A percentile compares a stretch with the other conserved stretches of the same genome.
These are phyloP conservation scores for Lodderomyces jiufengensis DNA, from an alignment of 1,139 yeast species.

Conservation along the genomic window DNA sequence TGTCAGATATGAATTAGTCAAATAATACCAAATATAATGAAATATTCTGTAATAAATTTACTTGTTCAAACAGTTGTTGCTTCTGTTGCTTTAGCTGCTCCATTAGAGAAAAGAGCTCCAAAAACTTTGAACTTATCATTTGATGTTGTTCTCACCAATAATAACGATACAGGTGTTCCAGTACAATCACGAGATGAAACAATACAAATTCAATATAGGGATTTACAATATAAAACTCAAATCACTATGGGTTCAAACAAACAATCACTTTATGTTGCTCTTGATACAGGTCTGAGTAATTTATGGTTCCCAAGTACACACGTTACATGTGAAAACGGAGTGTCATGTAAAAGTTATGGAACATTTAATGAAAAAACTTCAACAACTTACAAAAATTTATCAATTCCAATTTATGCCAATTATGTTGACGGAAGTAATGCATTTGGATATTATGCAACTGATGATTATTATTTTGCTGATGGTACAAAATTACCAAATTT, in stretches of 20 bases:
- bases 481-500: conserved; percentile 9
- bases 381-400: conserved; percentile 10
- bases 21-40: too few relatives aligned
- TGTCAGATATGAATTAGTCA: too few relatives aligned
- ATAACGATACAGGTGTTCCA: too few relatives aligned
- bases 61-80: too few relatives aligned
- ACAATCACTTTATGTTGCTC: conserved; percentile 17
- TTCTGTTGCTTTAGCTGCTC: background rate
- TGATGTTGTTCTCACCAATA: conserved; percentile 2
- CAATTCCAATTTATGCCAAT: conserved; percentile 7
- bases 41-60: too few relatives aligned
- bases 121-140: conserved; percentile 5
- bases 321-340: conserved; percentile 7
- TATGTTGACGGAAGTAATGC: conserved; percentile 22
- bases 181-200: conserved; percentile 2
- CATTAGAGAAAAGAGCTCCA: conserved; percentile 3
- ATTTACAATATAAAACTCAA: conserved; percentile 4
- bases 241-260: conserved; percentile 20
- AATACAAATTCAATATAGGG: background rate
- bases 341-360: conserved; percentile 2
- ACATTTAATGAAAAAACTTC: conserved; percentile 11
- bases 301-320: conserved; percentile 20
- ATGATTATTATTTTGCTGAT: conserved; percentile 21
- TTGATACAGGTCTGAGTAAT: conserved; percentile 31
- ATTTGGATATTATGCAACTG: conserved; percentile 55